Conservation (phyloP, 768 basidiomycete species). For the Termitomyces sp. region DNA sequence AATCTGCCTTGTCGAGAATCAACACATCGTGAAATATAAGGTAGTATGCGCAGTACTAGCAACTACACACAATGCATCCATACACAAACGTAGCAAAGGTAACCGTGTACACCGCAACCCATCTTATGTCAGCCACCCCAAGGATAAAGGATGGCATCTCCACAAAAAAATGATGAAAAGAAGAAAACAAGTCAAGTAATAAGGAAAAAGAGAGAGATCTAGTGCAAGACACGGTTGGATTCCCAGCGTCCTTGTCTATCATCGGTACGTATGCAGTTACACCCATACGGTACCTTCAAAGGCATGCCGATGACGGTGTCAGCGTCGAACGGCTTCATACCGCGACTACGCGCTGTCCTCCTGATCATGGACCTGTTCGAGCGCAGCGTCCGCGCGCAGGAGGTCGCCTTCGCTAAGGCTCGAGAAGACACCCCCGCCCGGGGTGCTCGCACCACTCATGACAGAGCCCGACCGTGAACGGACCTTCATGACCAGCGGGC, state of each 20-base stretch:
- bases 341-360: background rate
- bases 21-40: background rate
- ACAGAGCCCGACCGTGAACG: slow-evolving; percentile 79
- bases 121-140: background rate
- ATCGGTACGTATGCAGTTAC: background rate
- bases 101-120: background rate
- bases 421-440: slow-evolving; percentile 74
- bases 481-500: slow-evolving; percentile 88
- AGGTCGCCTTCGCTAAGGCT: slow-evolving; percentile 87
- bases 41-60: background rate
- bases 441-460: slow-evolving; percentile 67
- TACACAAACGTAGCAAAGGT: background rate
- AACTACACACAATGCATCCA: background rate
- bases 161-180: background rate
- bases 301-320: background rate
- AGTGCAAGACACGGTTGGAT: background rate
- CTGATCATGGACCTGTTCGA: slow-evolving; percentile 43
- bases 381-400: slow-evolving; percentile 80
- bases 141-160: background rate
- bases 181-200: background rate
- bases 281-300: background rate
- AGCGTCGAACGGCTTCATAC: background rate
- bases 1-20: background rate
- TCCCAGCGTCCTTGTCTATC: background rate
- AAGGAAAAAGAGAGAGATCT: background rate